These are phyloP conservation scores for Entonaema liquescens DNA, from an alignment of 495 filamentous ascomycete species.

Conservation along the genomic window DNA sequence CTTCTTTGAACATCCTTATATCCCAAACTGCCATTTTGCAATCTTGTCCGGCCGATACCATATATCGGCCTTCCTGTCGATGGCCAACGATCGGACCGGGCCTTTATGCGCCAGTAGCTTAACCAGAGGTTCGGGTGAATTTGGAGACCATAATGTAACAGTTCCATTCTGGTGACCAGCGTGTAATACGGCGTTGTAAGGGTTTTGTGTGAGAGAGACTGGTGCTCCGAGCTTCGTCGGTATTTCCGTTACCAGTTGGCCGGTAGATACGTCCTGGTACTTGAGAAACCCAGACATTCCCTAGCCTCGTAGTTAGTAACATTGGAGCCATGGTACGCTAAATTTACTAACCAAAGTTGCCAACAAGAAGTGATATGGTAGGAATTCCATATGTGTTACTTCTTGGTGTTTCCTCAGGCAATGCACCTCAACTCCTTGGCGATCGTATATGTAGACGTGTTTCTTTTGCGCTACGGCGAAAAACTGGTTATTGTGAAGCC, in stretches of 20 bases:
- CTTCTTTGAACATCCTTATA: slow-evolving; percentile 90
- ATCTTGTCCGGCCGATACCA: slow-evolving; percentile 94
- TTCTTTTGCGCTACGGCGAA: slow-evolving; percentile 99
- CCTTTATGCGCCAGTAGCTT: slow-evolving; percentile 95
- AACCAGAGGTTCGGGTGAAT: slow-evolving; percentile 82
- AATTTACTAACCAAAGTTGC: slow-evolving; percentile 74
- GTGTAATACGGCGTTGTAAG: slow-evolving; percentile 89
- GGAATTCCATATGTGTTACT: slow-evolving; percentile 92
- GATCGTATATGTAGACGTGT: slow-evolving; percentile 90
- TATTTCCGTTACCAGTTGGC: slow-evolving; percentile 82
- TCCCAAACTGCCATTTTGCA: slow-evolving; percentile 95
- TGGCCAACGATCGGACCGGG: slow-evolving; percentile 84
- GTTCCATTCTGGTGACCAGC: slow-evolving; percentile 93
- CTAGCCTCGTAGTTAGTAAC: slow-evolving; percentile 52
- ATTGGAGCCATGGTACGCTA: neutral
- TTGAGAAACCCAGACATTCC: slow-evolving; percentile 86
- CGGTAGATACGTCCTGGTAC: slow-evolving; percentile 95
- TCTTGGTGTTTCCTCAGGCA: slow-evolving; percentile 89
- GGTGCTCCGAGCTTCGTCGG: slow-evolving; percentile 85
- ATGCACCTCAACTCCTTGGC: slow-evolving; percentile 87
- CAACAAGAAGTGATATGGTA: slow-evolving; percentile 95
- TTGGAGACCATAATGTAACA: slow-evolving; percentile 96
- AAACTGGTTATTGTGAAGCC: slow-evolving; percentile 95
- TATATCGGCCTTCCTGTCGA: slow-evolving; percentile 94
- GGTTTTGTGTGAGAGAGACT: slow-evolving; percentile 85